Percentiles rank a stretch among this genome's conserved stretches.
These are phyloP conservation scores for Hypomyces rosellus DNA, from an alignment of 2,329 filamentous ascomycete genomes.

Conservation along the genomic window DNA sequence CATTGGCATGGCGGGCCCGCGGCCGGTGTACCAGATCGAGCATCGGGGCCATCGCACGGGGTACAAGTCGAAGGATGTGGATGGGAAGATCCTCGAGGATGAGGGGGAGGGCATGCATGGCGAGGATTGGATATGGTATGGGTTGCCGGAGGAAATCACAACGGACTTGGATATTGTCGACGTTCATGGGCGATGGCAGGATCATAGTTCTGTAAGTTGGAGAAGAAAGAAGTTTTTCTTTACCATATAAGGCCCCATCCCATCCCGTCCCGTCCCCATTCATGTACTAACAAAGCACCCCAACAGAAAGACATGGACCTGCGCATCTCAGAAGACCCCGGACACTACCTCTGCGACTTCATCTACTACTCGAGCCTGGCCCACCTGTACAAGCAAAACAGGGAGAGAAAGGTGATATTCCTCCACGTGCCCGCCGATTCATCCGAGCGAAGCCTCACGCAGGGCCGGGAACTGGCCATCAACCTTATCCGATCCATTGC, in stretches of 20 bases:
- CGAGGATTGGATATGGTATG: constrained; percentile 48
- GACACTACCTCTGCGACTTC: constrained; percentile 71
- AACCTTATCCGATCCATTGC: constrained; percentile 52
- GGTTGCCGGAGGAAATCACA: constrained; percentile 47
- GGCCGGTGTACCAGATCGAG: constrained; percentile 64
- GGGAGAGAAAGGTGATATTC: constrained; percentile 54
- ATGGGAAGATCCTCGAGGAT: constrained; percentile 52
- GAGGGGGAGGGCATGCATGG: constrained; percentile 42
- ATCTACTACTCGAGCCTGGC: constrained; percentile 67
- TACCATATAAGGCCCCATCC: not conserved
- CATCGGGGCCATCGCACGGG: constrained; percentile 63
- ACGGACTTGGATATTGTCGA: constrained; percentile 53
- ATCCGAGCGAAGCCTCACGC: constrained; percentile 40
- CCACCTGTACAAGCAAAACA: constrained; percentile 42
- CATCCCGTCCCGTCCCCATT: constrained; percentile 1
- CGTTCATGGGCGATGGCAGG: constrained; percentile 50
- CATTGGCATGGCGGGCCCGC: constrained; percentile 69
- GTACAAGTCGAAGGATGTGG: constrained; percentile 66
- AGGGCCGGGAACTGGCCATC: constrained; percentile 46
- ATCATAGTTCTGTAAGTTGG: constrained; percentile 40
- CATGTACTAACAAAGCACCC: not conserved
- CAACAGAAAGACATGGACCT: constrained; percentile 37
- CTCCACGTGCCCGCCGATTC: constrained; percentile 63
- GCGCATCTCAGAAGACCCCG: constrained; percentile 62
- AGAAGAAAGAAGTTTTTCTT: too few species aligned